Evolutionary conservation across 2,329 filamentous ascomycete species (phyloP).

Genomic region (Coccinonectria pachysandricola): DNA sequence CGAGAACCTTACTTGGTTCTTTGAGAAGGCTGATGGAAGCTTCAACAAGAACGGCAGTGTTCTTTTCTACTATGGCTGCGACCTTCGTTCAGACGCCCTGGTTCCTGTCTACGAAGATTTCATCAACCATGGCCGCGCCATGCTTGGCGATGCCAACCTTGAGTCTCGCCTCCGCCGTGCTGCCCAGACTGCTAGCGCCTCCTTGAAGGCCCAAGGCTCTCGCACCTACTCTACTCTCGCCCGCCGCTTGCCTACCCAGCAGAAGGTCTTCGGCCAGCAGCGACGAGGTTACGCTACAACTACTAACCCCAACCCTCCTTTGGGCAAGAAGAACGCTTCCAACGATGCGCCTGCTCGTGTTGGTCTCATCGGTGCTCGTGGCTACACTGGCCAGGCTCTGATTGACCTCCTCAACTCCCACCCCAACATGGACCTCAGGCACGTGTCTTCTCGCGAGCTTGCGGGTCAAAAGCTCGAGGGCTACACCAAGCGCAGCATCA

Average conservation of each 20-base stretch:
- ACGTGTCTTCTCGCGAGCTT: conserved; percentile 90
- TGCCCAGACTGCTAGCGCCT: conserved; percentile 56
- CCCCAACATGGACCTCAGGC: conserved; percentile 77
- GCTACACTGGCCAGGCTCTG: conserved; percentile 87
- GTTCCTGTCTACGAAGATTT: conserved; percentile 79
- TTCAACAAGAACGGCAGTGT: conserved; percentile 77
- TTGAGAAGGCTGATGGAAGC: conserved; percentile 91
- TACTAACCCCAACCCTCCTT: conserved; percentile 69
- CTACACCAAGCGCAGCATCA: conserved; percentile 84
- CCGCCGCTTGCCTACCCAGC: not conserved
- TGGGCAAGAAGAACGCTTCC: conserved; percentile 79
- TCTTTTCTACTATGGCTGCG: conserved; percentile 92
- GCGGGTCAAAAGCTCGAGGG: conserved; percentile 77
- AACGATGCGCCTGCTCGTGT: conserved; percentile 70
- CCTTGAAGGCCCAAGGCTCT: conserved; percentile 24
- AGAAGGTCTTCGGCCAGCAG: conserved; percentile 10
- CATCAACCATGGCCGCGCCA: conserved; percentile 67
- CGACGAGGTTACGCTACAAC: conserved; percentile 2
- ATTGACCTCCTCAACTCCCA: conserved; percentile 81
- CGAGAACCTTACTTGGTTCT: conserved; percentile 97
- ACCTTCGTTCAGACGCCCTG: conserved; percentile 64
- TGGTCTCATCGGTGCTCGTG: conserved; percentile 81
- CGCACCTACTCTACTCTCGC: conserved; percentile 10
- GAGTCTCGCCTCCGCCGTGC: conserved; percentile 76
- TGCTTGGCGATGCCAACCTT: conserved; percentile 83